Conservation (phyloP, 495 filamentous ascomycete species). For the Penicillium pulvis region DNA sequence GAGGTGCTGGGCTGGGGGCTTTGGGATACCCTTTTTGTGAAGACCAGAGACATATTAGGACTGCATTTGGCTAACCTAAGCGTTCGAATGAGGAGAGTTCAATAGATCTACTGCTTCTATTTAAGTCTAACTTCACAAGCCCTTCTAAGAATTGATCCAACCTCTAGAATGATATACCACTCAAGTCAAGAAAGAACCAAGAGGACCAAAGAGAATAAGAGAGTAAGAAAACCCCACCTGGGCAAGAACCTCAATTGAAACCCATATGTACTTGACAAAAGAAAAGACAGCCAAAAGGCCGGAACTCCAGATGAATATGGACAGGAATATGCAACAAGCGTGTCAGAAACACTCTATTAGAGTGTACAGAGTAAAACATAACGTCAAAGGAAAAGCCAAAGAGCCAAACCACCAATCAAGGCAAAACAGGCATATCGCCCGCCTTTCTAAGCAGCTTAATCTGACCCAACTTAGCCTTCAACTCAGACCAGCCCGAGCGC, state of each 20-base stretch:
- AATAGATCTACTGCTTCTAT: background rate
- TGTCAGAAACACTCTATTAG: background rate
- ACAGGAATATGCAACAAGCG: constrained; percentile 14
- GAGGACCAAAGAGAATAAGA: constrained; percentile 10
- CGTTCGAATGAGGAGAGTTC: background rate
- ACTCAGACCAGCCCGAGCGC: constrained; percentile 60
- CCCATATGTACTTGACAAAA: constrained; percentile 38
- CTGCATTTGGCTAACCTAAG: background rate
- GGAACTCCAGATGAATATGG: constrained; percentile 19
- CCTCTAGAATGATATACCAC: constrained; percentile 9
- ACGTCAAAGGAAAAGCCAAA: background rate
- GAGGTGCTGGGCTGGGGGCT: background rate
- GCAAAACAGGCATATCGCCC: constrained; percentile 27
- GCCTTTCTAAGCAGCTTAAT: constrained; percentile 37
- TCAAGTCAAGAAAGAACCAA: background rate
- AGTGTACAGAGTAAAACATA: background rate
- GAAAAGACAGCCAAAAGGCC: constrained; percentile 17
- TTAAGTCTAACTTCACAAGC: background rate
- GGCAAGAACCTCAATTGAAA: constrained; percentile 20
- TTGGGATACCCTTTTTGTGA: background rate
- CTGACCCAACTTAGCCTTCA: constrained; percentile 59
- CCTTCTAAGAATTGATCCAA: background rate
- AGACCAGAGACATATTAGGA: background rate
- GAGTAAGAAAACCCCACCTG: constrained; percentile 10
- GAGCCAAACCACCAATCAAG: constrained; percentile 15